Evolutionary conservation across 164 flowering plant species (phyloP).

Genomic region (Magnolia officinalis): DNA sequence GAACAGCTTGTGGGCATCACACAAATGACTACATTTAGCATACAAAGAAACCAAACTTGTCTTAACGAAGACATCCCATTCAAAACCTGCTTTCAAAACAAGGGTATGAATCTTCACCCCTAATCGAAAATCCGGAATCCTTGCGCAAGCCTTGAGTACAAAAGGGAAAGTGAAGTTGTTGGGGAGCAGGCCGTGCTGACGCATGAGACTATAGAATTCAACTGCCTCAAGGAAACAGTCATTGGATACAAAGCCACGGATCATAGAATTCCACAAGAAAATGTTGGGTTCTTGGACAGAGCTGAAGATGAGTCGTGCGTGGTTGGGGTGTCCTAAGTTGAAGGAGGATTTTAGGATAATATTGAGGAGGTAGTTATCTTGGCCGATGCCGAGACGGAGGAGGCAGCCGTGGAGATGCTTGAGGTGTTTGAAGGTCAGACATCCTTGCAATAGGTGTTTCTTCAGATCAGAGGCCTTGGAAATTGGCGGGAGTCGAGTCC

Average conservation of each 20-base stretch:
- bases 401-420: slow-evolving; percentile 23
- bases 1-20: slow-evolving; percentile 21
- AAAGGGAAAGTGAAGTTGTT: slow-evolving; percentile 36
- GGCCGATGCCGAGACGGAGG: slow-evolving; percentile 21
- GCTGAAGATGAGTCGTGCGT: slow-evolving; percentile 21
- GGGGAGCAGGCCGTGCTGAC: slow-evolving; percentile 14
- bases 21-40: slow-evolving; percentile 14
- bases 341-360: slow-evolving; percentile 16
- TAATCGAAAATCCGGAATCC: slow-evolving; percentile 12
- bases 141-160: slow-evolving; percentile 28
- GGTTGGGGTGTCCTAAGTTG: slow-evolving; percentile 11
- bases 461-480: slow-evolving; percentile 21
- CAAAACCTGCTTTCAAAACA: slow-evolving; percentile 29
- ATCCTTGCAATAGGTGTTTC: slow-evolving; percentile 16
- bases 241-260: slow-evolving; percentile 26
- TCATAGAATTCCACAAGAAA: slow-evolving; percentile 34
- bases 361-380: slow-evolving; percentile 21
- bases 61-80: slow-evolving; percentile 25
- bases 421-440: slow-evolving; percentile 19
- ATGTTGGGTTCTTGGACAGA: slow-evolving; percentile 20
- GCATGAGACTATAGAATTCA: slow-evolving; percentile 25
- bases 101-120: slow-evolving; percentile 27
- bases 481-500: not conserved
- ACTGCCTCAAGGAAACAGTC: slow-evolving; percentile 16
- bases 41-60: slow-evolving; percentile 30